Conservation (phyloP, 2,329 filamentous ascomycete species). For the Zopfia rhizophila region DNA sequence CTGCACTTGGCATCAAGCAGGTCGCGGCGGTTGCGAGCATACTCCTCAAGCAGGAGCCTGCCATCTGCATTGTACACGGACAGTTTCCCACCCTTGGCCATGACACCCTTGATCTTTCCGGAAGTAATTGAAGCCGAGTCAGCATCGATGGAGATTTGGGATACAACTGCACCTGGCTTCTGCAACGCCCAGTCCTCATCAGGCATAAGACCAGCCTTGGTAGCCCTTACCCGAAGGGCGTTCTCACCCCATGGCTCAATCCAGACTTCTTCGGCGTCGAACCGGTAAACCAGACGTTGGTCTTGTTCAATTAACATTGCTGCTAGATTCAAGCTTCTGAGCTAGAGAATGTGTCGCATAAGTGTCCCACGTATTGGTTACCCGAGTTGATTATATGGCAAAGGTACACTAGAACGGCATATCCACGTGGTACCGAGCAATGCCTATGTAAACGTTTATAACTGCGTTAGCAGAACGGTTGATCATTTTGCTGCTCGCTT, state of each 20-base stretch:
- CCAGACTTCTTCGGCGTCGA: slow-evolving; percentile 61
- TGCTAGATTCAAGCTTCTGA: no score
- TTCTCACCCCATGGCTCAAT: slow-evolving; percentile 62
- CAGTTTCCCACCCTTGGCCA: slow-evolving; percentile 63
- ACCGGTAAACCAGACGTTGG: slow-evolving; percentile 69
- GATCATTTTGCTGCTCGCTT: no score
- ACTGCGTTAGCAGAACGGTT: no score
- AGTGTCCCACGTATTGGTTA: no score
- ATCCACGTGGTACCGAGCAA: no score
- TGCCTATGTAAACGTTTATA: no score
- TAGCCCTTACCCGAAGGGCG: slow-evolving; percentile 60
- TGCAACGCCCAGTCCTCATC: slow-evolving; percentile 40
- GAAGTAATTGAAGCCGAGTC: slow-evolving; percentile 57
- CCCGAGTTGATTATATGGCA: no score
- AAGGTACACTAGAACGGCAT: no score
- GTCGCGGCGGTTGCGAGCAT: slow-evolving; percentile 62
- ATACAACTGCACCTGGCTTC: slow-evolving; percentile 1
- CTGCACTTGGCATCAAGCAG: slow-evolving; percentile 68
- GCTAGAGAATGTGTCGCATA: no score
- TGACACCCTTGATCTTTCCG: slow-evolving; percentile 59
- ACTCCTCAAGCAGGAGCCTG: slow-evolving; percentile 63
- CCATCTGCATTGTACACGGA: slow-evolving; percentile 57
- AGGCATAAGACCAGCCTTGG: slow-evolving; percentile 48
- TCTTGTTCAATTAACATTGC: slow-evolving; percentile 57
- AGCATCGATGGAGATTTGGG: slow-evolving; percentile 25